Evolutionary conservation across 2,329 filamentous ascomycete species (phyloP).

Genomic region (Ambrosiella xylebori): DNA sequence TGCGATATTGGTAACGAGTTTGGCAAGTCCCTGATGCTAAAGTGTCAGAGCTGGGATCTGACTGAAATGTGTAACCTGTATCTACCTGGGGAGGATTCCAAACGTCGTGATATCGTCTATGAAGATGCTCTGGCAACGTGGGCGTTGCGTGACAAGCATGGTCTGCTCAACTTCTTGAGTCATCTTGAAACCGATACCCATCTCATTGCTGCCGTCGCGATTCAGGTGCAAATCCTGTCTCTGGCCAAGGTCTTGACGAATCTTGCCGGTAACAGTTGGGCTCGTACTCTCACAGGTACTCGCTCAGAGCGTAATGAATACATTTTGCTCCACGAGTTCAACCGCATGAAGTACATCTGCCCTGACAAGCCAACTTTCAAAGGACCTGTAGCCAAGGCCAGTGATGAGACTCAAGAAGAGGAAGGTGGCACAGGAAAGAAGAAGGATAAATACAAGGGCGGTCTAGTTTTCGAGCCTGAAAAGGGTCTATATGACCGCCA

Average conservation of each 20-base stretch:
- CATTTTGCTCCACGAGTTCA: slow-evolving; percentile 93
- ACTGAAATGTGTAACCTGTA: slow-evolving; percentile 96
- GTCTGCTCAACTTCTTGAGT: slow-evolving; percentile 80
- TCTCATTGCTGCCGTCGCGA: slow-evolving; percentile 78
- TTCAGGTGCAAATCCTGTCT: slow-evolving; percentile 81
- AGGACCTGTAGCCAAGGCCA: slow-evolving; percentile 21
- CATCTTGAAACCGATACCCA: slow-evolving; percentile 94
- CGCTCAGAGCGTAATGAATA: slow-evolving; percentile 97
- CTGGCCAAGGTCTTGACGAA: slow-evolving; percentile 93
- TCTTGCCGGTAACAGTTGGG: slow-evolving; percentile 95
- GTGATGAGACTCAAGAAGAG: slow-evolving; percentile 22
- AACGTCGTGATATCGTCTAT: slow-evolving; percentile 69
- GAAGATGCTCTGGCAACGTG: slow-evolving; percentile 74
- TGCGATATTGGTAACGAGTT: slow-evolving; percentile 94
- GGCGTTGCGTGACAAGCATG: slow-evolving; percentile 60
- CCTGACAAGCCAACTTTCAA: slow-evolving; percentile 83
- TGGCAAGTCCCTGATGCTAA: slow-evolving; percentile 90
- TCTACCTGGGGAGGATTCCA: slow-evolving; percentile 48
- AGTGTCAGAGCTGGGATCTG: slow-evolving; percentile 94
- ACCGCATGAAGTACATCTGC: slow-evolving; percentile 93
- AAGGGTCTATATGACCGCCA: slow-evolving; percentile 97
- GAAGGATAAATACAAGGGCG: slow-evolving; percentile 98
- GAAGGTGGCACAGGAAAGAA: slow-evolving; percentile 70
- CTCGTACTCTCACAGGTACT: slow-evolving; percentile 84
- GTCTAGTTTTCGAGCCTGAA: slow-evolving; percentile 94